These are phyloP conservation scores for Talaromyces stipitatus DNA, from an alignment of 495 filamentous ascomycete species.

Conservation along the genomic window DNA sequence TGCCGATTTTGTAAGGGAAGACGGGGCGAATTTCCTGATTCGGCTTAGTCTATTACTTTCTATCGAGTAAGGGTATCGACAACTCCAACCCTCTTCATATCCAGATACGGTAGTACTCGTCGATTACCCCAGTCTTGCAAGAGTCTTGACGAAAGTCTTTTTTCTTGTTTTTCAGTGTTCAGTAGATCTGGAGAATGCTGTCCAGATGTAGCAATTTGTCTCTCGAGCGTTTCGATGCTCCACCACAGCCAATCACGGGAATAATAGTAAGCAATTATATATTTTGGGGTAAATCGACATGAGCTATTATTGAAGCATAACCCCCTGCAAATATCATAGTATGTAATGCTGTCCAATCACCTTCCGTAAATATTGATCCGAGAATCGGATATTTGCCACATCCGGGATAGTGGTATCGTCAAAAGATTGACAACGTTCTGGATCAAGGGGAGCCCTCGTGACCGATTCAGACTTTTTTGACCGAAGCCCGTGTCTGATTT, in stretches of 20 bases:
- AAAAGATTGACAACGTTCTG: background rate
- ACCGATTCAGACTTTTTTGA: background rate
- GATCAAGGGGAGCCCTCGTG: background rate
- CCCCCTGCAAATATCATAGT: background rate
- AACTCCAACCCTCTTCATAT: background rate
- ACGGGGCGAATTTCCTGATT: background rate
- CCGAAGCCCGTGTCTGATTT: background rate
- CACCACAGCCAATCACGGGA: no score
- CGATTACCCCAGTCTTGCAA: no score
- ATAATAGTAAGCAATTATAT: no score
- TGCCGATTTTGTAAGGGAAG: background rate
- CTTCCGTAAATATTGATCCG: background rate
- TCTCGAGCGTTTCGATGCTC: no score
- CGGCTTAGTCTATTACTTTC: background rate
- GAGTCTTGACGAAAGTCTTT: no score
- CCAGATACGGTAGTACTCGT: no score
- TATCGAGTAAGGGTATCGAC: background rate
- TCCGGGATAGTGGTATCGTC: background rate
- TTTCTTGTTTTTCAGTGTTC: no score
- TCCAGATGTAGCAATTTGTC: no score
- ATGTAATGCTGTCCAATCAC: background rate
- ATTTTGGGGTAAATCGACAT: background rate
- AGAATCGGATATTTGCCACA: background rate
- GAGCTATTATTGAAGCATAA: background rate
- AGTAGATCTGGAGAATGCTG: no score